Evolutionary conservation across 2,329 filamentous ascomycete genomes (phyloP), one percentile per base, ranked within the genome.

Genomic region (Chaetomiaceae sp.): DNA sequence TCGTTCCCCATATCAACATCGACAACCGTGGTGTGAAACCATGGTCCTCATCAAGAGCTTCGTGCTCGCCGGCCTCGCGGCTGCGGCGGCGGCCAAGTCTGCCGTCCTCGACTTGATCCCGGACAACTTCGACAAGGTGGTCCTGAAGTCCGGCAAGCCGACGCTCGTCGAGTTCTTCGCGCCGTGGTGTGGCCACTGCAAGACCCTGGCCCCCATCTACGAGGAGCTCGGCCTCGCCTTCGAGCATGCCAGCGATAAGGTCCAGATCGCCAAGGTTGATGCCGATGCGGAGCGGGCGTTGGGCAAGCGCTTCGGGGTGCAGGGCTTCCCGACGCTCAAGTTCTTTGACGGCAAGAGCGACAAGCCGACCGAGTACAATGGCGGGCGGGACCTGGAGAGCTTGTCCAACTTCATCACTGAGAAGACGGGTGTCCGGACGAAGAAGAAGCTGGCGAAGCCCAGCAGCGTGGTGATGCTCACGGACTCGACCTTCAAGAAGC

Each of bases 141-240:
- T 96, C 58, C 78, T 96, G 54, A 83, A 95, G 68, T 92, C 88
- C 40, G 90, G 90, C 70, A 97, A 95, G 76, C 92, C 93, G 38
- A 91, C 93, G 0, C 84, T 99, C 21, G 90, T 97, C 62, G 91
- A 97, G 70, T 99, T 99, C 81, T 97, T 95, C 67, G 93, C 93
- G 30, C 91, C 92, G 20, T 99, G 93, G 93, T 99, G 93, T 66
- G 95, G 93, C 27, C 93, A 99, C 79, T 99, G 93, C 89, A 97
- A 97, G 81, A 95, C 76, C 65, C 86, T 99, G 30, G 93, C 93
- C 14, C 95, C 93, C 44, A 76, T 95, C 53, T 99, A 95, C 71
- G 93, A 99, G 69, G 88, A 99, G 67, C 83, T 99, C 38, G 93
- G 83, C 41, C 69, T 76, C 44, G 74, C 77, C 37, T 95, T 91